Base-by-base conservation (phyloP, 805 yeast genomes). In the Starmerella cellae region DNA sequence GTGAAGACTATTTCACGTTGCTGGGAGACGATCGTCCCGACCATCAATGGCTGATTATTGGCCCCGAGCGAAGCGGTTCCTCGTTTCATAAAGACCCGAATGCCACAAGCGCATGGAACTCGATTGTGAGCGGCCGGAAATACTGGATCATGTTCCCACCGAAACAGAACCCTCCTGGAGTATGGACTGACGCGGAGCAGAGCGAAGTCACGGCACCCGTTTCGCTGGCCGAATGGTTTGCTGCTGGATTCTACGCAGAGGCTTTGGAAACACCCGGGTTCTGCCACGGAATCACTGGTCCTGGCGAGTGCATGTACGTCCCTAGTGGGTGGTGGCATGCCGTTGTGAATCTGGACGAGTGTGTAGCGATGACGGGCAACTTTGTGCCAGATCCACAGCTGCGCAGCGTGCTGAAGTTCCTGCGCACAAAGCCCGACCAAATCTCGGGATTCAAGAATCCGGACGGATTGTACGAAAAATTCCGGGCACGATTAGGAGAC, bases 291-390 rank as follows among this genome's bases (percentile, higher is more conserved):
- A 66, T 85, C 13, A 80, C 93, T 0, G 75, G 74, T 49, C 79
- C 84, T 0, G 88, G 87, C 5, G 93, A 87, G 57, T 79, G 84
- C 46, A 72, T 84, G 69, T 75, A 80, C 57, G 96, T 85, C 6
- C 96, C 96, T 3, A 70, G 85, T n/a, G 93, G 94, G 1, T 85
- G 96, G 96, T 85, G 96, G 96, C 96, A 85, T 65, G 66, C 77
- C 37, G 96, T 87, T 24, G 82, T 85, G n/a, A 85, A 85, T 53
- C 55, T 85, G 11, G 84, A 79, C 55, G 59, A 56, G 22, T 46
- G 57, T 33, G 76, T 85, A 17, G 96, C 95, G 0, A 61, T 85
- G 53, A 85, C 96, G 0, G 93, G 83, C 50, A 85, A 85, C 59
- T 85, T 87, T 60, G 87, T 83, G 10, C 93, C 95, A 0, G 57